Evolutionary conservation across 2,329 filamentous ascomycete genomes (phyloP), one percentile per base, ranked within the genome.

Genomic region (Ophiostoma sp.): DNA sequence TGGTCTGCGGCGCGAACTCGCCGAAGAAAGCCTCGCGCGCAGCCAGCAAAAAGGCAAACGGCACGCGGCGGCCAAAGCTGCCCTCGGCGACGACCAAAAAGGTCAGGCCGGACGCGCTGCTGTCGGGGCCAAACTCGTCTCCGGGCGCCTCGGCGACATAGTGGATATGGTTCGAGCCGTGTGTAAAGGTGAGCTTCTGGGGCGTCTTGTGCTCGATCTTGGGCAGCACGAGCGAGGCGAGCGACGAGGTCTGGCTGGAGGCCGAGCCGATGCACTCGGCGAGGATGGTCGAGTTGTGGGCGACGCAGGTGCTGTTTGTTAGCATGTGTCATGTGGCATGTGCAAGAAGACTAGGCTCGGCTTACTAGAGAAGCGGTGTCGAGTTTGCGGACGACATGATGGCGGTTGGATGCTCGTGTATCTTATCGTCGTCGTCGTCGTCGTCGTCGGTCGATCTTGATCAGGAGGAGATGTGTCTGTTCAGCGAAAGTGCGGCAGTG

Each of bases 111-210:
- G 92, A 92, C 68, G 91, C 89, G 8, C 67, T 69, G 54, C 36
- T 33, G 67, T 57, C 31, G 23, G 39, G 85, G 80, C 93, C 76
- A 75, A 71, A 48, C 70, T 82, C 82, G 77, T 89, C 86, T 75
- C 86, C 86, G 11, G 93, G 89, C 0, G 93, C 89, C 77, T 95
- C 91, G 76, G 94, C 87, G 77, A 98, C 91, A 84, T 96, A 97
- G 85, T 99, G 94, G 80, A 98, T 95, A 84, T 95, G 93, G 79
- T 96, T 89, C 72, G 89, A 84, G 81, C 93, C 91, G 80, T 97
- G 93, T 57, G 93, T 96, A 83, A 96, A 97, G 69, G 94, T 98
- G 74, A 96, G 87, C 81, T 97, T 97, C 77, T 96, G 89, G 0
- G 93, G 85, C 39, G 85, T 83, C 73, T 84, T 81, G 82, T 99